Percentiles rank a stretch among this genome's conserved stretches.
These are phyloP conservation scores for Schwanniomyces vanrijiae DNA, from an alignment of 805 yeast species.

Conservation along the genomic window DNA sequence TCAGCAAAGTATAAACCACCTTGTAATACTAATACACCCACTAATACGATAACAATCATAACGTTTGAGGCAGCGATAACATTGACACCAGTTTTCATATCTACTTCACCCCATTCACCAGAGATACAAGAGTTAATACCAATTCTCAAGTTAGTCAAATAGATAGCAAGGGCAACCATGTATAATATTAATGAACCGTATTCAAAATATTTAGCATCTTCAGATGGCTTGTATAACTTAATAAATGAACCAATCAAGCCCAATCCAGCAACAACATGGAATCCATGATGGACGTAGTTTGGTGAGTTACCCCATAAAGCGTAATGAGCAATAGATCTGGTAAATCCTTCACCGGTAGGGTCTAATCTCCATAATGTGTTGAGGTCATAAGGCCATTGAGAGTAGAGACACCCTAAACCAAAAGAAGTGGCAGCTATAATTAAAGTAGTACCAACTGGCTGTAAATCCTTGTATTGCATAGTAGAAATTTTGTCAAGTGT, in stretches of 20 bases:
- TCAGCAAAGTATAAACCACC: conserved; percentile 87
- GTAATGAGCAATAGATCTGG: conserved; percentile 70
- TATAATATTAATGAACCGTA: conserved; percentile 79
- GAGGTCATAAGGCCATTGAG: conserved; percentile 82
- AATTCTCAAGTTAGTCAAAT: conserved; percentile 80
- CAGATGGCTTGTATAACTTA: conserved; percentile 84
- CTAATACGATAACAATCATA: conserved; percentile 65
- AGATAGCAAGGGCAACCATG: conserved; percentile 73
- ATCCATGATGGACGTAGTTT: conserved; percentile 51
- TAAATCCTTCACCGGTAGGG: conserved; percentile 52
- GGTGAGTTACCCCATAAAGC: conserved; percentile 71
- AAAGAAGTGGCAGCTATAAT: conserved; percentile 64
- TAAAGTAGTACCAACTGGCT: conserved; percentile 45
- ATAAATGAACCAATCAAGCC: conserved; percentile 74
- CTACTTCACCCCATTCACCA: conserved; percentile 94
- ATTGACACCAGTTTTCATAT: conserved; percentile 78
- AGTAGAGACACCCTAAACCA: conserved; percentile 73
- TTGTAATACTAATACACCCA: conserved; percentile 84
- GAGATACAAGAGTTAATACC: conserved; percentile 69
- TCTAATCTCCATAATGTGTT: conserved; percentile 65
- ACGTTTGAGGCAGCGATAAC: conserved; percentile 89
- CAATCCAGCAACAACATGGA: conserved; percentile 59
- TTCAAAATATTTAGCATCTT: conserved; percentile 83
- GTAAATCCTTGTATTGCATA: conserved; percentile 40
- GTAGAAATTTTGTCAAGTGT: not conserved